Base-by-base conservation (phyloP, 1,284 basidiomycete genomes). In the Hypsizygus ulmarius region DNA sequence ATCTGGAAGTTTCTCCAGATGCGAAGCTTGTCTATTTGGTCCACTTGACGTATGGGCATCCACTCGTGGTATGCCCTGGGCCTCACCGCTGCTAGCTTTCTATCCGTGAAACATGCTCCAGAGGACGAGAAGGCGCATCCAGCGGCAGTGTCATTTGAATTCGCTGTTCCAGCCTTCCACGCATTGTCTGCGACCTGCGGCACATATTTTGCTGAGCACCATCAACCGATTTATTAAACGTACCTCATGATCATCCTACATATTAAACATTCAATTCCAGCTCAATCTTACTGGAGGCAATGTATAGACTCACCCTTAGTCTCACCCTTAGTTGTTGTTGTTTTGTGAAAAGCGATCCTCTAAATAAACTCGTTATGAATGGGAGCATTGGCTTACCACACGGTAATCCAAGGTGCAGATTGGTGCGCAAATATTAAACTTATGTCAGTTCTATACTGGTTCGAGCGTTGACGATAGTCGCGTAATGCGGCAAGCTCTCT, bases 1-100 rank as follows among this genome's bases (percentile, higher is more conserved):
- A 84, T 75, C 59, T 81, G 74, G 69, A 84, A 84, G 58, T 79
- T 79, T 30, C 83, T 72, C 81, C 81, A 87, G 53, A 86, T 84
- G 10, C 82, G 70, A 10, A 84, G 72, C 54, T 79, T 72, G 58
- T 86, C 82, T 44, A 75, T 75, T 2, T 74, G 71, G 49, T 74
- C 74, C 11, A 85, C 79, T 60, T 84, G 81, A 6, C 81, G 72
- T 50, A 86, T 81, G 11, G 84, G 83, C 70, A 86, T 78, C 82
- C 82, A 85, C 57, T 84, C 81, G 57, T 83, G 81, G 61, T 84
- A 87, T 0, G 82, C 82, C 25, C 69, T 72, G n/a, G n/a, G n/a
- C n/a, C n/a, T n/a, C 27, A 83, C 75, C 3, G 80, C 82, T 34
- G 81, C 78, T 1, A 81, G 62, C 63, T 84, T 84, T 36, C 84